Conservation (phyloP, 2,329 filamentous ascomycete species). For the Colletotrichum musicola region DNA sequence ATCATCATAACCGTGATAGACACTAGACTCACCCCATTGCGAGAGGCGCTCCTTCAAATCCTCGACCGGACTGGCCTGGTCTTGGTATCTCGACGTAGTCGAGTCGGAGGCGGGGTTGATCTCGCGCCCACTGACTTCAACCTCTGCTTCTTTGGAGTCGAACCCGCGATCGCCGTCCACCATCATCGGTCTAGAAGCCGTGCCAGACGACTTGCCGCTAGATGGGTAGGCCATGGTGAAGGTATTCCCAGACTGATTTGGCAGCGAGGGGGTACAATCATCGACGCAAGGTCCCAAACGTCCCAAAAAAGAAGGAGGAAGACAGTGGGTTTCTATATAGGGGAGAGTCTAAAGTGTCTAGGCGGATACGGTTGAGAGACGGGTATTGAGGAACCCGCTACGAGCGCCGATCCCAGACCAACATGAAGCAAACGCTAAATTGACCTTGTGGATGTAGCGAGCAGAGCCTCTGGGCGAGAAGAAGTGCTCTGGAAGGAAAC, state of each 20-base stretch:
- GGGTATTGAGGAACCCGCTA: slow-evolving; percentile 31
- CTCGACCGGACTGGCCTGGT: slow-evolving; percentile 44
- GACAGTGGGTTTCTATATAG: slow-evolving; percentile 41
- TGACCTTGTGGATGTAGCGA: slow-evolving; percentile 23
- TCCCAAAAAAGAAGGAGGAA: slow-evolving; percentile 27
- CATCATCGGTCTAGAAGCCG: slow-evolving; percentile 41
- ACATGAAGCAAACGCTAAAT: slow-evolving; percentile 41
- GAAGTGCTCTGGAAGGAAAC: slow-evolving; percentile 1
- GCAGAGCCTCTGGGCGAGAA: slow-evolving; percentile 1
- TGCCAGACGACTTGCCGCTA: slow-evolving; percentile 50
- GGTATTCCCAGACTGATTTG: slow-evolving; percentile 37
- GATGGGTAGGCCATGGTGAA: slow-evolving; percentile 48
- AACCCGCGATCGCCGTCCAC: slow-evolving; percentile 45
- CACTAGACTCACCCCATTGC: slow-evolving; percentile 56
- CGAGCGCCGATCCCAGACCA: slow-evolving; percentile 39
- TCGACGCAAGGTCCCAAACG: slow-evolving; percentile 7
- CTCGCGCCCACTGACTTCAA: slow-evolving; percentile 48
- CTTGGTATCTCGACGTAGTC: slow-evolving; percentile 37
- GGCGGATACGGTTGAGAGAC: slow-evolving; percentile 9
- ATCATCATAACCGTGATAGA: slow-evolving; percentile 52
- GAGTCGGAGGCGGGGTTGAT: slow-evolving; percentile 41
- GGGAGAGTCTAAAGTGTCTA: slow-evolving; percentile 39
- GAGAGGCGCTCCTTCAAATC: slow-evolving; percentile 53
- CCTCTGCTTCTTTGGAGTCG: slow-evolving; percentile 45
- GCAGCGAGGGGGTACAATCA: slow-evolving; percentile 33